Percentiles rank a stretch among this genome's conserved stretches.
Evolutionary conservation across 352 stramenopile species (phyloP).

Genomic region (Globisporangium nagaii): DNA sequence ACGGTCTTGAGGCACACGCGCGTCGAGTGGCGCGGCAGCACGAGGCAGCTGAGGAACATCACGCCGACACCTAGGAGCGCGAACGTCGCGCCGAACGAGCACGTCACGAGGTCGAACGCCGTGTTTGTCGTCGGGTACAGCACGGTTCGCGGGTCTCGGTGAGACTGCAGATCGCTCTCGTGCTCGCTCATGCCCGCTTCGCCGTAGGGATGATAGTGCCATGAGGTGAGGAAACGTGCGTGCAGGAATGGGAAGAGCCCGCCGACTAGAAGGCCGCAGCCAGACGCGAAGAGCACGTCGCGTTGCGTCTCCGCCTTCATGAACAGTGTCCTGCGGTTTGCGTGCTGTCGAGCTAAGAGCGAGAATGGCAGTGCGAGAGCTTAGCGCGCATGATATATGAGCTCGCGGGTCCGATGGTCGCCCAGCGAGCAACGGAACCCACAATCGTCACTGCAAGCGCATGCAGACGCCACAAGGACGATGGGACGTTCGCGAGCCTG

Average conservation of each 20-base stretch:
- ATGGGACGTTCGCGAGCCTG: too few species aligned
- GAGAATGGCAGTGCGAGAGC: too few species aligned
- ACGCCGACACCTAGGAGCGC: constrained; percentile 12
- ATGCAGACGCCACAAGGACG: too few species aligned
- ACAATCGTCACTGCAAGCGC: too few species aligned
- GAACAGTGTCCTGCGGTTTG: too few species aligned
- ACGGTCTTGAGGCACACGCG: constrained; percentile 11
- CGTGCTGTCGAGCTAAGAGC: too few species aligned
- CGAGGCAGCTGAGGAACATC: constrained; percentile 19
- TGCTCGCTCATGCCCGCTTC: background rate
- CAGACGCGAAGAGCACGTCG: constrained; percentile 23
- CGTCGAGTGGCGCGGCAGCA: constrained; percentile 7
- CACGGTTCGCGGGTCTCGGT: too few species aligned
- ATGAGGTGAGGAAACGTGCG: background rate
- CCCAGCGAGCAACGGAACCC: too few species aligned
- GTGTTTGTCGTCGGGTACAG: background rate
- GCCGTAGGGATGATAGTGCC: too few species aligned
- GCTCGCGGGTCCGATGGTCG: too few species aligned
- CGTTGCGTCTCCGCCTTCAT: constrained; percentile 12
- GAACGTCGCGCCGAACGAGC: constrained; percentile 11
- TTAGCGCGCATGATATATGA: too few species aligned
- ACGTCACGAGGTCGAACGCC: constrained; percentile 17
- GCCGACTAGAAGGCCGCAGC: constrained; percentile 21
- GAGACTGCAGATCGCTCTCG: background rate
- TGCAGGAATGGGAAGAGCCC: constrained; percentile 24